Base-by-base conservation (phyloP, 176 grass and related monocot genomes). In the Tillandsia fasciculata region DNA sequence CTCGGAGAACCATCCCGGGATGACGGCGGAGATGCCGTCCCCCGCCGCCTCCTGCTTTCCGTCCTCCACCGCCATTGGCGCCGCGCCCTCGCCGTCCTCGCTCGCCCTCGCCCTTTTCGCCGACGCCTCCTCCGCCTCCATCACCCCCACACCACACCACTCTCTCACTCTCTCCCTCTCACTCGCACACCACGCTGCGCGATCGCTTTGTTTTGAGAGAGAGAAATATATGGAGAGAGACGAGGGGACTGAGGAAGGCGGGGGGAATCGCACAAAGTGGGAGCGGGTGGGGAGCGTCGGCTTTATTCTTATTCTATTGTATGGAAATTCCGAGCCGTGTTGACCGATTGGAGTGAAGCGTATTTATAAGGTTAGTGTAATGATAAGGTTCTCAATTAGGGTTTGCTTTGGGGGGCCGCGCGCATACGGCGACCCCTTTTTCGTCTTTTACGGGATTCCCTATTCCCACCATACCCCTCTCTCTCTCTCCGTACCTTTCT, bases 1-100 rank as follows among this genome's bases (percentile, higher is more conserved):
- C 89, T 97, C 89, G 20, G 93, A 97, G 93, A 97, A 97, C 93
- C 93, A 97, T 1, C 93, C 93, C 5, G 86, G 84, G 53, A 92
- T 92, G 49, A 97, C 84, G 42, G 93, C 82, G 51, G 93, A 97
- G 84, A 97, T 85, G 49, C 93, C 85, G 53, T 83, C 79, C 80
- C 76, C 81, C 52, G 88, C 82, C 11, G 77, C 77, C 50, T 49
- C 49, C 18, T 14, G 18, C 20, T 12, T 63, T 51, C 28, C 33
- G 11, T n/a, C 4, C 56, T 20, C 22, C 14, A 10, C n/a, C 7
- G 33, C 33, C 33, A 42, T 42, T 4, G 33, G 33, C 14, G 58
- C 52, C 7, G 23, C 73, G 63, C 51, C 85, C 24, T 75, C 81
- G 63, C 48, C 70, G 53, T 85, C 86, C 68, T 76, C 63, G 64